Percentiles rank a stretch among this genome's conserved stretches.
Conservation (phyloP, 352 stramenopile genomes). For the Thalassiosira mediterranea region DNA sequence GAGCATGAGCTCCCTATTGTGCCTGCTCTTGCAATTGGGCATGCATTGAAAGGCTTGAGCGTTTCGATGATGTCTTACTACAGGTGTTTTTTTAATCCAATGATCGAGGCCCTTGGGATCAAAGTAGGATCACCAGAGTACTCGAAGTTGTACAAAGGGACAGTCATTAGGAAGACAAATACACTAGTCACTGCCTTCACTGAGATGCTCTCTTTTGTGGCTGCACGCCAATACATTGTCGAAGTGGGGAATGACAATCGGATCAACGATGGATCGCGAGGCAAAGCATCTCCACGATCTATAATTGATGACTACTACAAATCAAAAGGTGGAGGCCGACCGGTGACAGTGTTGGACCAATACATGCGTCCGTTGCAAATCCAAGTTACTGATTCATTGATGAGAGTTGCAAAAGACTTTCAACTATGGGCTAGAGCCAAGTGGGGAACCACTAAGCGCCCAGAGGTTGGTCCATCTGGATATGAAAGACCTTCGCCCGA, state of each 20-base stretch:
- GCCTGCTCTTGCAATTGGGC: conserved; percentile 20
- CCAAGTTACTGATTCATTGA: background rate
- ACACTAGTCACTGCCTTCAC: conserved; percentile 15
- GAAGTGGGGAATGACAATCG: conserved; percentile 21
- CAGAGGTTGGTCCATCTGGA: conserved; percentile 13
- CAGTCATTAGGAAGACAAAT: conserved; percentile 31
- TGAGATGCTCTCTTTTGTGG: conserved; percentile 12
- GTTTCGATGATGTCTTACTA: conserved; percentile 35
- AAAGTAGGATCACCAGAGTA: conserved; percentile 33
- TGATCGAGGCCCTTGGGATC: conserved; percentile 17
- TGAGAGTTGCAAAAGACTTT: conserved; percentile 3
- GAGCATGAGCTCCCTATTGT: conserved; percentile 18
- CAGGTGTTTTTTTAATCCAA: conserved; percentile 34
- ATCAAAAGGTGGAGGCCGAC: background rate
- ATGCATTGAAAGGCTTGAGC: conserved; percentile 17
- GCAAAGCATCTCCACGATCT: background rate
- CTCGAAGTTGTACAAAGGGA: conserved; percentile 18
- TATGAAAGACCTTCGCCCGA: background rate
- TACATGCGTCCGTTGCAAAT: conserved; percentile 5
- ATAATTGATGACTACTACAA: background rate
- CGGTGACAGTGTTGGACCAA: conserved; percentile 7
- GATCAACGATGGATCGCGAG: background rate
- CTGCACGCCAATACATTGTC: conserved; percentile 11
- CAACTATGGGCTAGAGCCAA: conserved; percentile 10
- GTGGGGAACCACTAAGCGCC: conserved; percentile 13